Percentiles rank a stretch among this genome's conserved stretches.
Evolutionary conservation across 805 yeast species (phyloP).

Genomic region (Starmerella powellii): DNA sequence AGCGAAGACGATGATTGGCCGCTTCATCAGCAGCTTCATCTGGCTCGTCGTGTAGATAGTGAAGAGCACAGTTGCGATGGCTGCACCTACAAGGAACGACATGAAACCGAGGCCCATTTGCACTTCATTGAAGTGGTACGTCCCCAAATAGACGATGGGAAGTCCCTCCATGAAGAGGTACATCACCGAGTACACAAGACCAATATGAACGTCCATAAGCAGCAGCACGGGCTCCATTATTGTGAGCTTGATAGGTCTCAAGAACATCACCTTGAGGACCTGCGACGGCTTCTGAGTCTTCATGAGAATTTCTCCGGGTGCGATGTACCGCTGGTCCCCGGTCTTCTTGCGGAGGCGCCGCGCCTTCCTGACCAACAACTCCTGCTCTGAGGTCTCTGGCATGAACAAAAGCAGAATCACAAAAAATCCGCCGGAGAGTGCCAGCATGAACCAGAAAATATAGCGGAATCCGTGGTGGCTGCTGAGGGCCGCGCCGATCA

Average conservation of each 20-base stretch:
- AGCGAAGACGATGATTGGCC: constrained; percentile 15
- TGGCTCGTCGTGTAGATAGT: constrained; percentile 1
- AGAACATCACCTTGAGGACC: constrained; percentile 17
- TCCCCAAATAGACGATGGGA: constrained; percentile 41
- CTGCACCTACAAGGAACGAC: constrained; percentile 37
- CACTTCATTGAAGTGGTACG: constrained; percentile 38
- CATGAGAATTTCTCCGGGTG: constrained; percentile 15
- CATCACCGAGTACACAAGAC: constrained; percentile 40
- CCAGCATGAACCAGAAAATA: constrained; percentile 41
- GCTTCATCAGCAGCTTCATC: constrained; percentile 1
- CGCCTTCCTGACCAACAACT: constrained; percentile 39
- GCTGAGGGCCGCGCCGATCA: constrained; percentile 42
- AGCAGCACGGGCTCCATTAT: constrained; percentile 44
- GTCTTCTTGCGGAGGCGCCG: constrained; percentile 37
- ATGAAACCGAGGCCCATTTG: constrained; percentile 39
- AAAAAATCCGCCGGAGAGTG: constrained; percentile 31
- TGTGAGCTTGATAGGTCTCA: constrained; percentile 36
- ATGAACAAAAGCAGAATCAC: constrained; percentile 32
- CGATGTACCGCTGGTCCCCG: constrained; percentile 8
- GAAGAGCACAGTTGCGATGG: constrained; percentile 28
- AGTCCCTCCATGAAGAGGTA: constrained; percentile 51
- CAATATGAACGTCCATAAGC: constrained; percentile 40
- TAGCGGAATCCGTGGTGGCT: constrained; percentile 41
- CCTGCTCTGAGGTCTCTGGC: constrained; percentile 40
- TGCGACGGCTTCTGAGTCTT: background rate